Evolutionary conservation across 805 yeast species (phyloP).

Genomic region (Suhomyces sp.): DNA sequence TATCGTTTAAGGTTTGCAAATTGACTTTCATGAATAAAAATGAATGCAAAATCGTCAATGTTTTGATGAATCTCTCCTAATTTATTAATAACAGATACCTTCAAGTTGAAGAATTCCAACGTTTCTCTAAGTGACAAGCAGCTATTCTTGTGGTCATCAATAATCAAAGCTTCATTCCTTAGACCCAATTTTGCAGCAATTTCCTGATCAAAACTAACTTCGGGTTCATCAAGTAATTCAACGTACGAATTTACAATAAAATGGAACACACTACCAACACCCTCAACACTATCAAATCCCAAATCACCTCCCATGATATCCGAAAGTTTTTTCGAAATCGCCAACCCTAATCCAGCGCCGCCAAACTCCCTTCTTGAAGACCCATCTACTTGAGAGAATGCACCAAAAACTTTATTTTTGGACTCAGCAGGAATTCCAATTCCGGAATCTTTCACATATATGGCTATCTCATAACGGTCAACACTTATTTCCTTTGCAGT

Average conservation of each 20-base stretch:
- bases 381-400: constrained; percentile 58
- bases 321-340: constrained; percentile 47
- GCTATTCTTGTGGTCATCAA: constrained; percentile 31
- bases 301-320: constrained; percentile 51
- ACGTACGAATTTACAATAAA: constrained; percentile 36
- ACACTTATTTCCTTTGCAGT: constrained; percentile 25
- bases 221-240: constrained; percentile 21
- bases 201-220: constrained; percentile 11
- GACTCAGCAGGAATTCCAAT: constrained; percentile 51
- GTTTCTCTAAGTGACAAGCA: constrained; percentile 31
- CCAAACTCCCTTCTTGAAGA: constrained; percentile 51
- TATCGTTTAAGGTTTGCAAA: constrained; percentile 11
- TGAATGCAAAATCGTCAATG: constrained; percentile 13
- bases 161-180: constrained; percentile 27
- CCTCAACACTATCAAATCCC: constrained; percentile 45
- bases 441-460: constrained; percentile 51
- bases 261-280: constrained; percentile 46
- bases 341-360: constrained; percentile 52
- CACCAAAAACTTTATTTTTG: constrained; percentile 47
- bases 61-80: constrained; percentile 13
- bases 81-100: constrained; percentile 22
- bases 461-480: constrained; percentile 36
- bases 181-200: constrained; percentile 11
- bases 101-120: constrained; percentile 34
- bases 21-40: constrained; percentile 23